phyloP scores from a whole-genome alignment of 345 rosid species.

The Salix dunnii region DNA sequence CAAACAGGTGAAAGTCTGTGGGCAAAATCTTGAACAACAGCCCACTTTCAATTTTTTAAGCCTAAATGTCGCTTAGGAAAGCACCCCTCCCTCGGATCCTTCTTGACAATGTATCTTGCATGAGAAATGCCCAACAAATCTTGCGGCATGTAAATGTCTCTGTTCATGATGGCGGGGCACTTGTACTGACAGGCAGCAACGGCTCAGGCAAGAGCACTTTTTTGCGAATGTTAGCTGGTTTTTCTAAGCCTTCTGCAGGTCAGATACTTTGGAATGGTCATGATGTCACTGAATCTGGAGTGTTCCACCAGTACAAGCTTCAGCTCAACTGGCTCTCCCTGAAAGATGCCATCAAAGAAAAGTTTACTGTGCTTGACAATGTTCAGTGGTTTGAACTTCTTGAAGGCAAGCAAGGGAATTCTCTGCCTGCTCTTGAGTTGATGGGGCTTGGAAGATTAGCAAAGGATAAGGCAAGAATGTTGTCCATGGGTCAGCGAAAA shows the following conservation, averaged over 20 bases:
- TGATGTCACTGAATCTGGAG: conserved; percentile 61
- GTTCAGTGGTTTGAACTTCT: conserved; percentile 89
- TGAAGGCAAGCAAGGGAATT: conserved; percentile 67
- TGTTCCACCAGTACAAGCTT: conserved; percentile 87
- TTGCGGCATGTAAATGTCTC: conserved; percentile 70
- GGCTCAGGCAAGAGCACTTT: conserved; percentile 82
- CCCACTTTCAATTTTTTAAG: neutral
- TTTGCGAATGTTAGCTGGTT: conserved; percentile 83
- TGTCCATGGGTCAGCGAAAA: conserved; percentile 88
- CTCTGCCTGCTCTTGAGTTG: conserved; percentile 71
- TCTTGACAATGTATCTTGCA: conserved; percentile 85
- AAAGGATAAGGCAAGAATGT: conserved; percentile 73
- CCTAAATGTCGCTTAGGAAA: conserved; percentile 46
- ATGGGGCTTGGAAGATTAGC: conserved; percentile 85
- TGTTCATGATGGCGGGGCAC: conserved; percentile 77
- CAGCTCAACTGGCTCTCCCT: conserved; percentile 89
- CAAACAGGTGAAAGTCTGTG: no score
- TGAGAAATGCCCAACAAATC: conserved; percentile 89
- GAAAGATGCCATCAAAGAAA: conserved; percentile 71
- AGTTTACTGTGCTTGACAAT: conserved; percentile 65
- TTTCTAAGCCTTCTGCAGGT: conserved; percentile 77
- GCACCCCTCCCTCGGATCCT: conserved; percentile 68
- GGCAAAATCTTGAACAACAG: neutral
- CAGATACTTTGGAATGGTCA: conserved; percentile 93
- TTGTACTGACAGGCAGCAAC: conserved; percentile 70